phyloP scores from a whole-genome alignment of 257 asterid species.

The Solanum dulcamara region DNA sequence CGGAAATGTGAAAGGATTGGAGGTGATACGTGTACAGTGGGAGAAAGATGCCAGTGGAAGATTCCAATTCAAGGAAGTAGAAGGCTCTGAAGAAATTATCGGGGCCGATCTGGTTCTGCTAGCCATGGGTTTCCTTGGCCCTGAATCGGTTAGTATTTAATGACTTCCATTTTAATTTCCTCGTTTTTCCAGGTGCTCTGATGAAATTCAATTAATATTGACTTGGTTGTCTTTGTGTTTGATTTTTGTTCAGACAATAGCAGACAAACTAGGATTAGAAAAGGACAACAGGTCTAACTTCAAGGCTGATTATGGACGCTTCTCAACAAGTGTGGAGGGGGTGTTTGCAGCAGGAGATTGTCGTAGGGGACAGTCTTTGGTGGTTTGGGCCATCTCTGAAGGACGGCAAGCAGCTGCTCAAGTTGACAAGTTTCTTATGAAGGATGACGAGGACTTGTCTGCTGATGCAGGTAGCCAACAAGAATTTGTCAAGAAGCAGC shows the following conservation, averaged over 20 bases:
- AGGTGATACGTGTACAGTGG: slow-evolving; percentile 71
- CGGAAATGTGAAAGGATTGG: slow-evolving; percentile 76
- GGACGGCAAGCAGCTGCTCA: slow-evolving; percentile 94
- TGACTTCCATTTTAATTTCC: neutral
- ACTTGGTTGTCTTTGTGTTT: neutral
- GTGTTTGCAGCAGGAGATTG: slow-evolving; percentile 99
- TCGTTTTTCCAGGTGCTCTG: neutral
- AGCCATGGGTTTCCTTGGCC: slow-evolving; percentile 99
- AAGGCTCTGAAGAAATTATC: slow-evolving; percentile 89
- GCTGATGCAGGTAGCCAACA: slow-evolving; percentile 7
- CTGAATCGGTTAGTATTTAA: slow-evolving; percentile 66
- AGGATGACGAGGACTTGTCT: slow-evolving; percentile 18
- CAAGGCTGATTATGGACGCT: slow-evolving; percentile 87
- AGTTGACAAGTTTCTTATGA: slow-evolving; percentile 65
- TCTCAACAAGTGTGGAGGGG: slow-evolving; percentile 75
- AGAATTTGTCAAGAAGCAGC: slow-evolving; percentile 25
- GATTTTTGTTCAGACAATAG: slow-evolving; percentile 38
- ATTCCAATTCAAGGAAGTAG: slow-evolving; percentile 86
- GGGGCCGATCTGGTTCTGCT: slow-evolving; percentile 79
- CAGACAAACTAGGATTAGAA: slow-evolving; percentile 78
- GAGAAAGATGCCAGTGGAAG: slow-evolving; percentile 83
- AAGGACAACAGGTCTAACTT: slow-evolving; percentile 72
- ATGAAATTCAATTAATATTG: neutral
- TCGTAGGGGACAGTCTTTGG: slow-evolving; percentile 91
- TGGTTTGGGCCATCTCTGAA: slow-evolving; percentile 96